Percentiles rank a stretch among this genome's conserved stretches.
Evolutionary conservation across 371 early-diverging fungal species (phyloP).

Genomic region (Mitosporidium daphniae): DNA sequence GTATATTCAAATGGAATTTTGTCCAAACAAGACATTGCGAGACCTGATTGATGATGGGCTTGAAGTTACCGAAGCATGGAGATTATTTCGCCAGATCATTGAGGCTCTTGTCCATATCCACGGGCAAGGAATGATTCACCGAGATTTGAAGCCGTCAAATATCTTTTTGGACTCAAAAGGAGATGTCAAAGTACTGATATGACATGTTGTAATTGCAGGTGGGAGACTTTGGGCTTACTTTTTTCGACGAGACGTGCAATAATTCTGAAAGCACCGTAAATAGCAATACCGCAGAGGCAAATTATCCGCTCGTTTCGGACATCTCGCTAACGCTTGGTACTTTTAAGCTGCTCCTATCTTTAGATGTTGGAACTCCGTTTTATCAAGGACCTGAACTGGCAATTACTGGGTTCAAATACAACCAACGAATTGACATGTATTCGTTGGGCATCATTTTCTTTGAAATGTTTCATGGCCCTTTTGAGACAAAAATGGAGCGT

Average conservation of each 20-base stretch:
- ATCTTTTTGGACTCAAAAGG: constrained; percentile 4
- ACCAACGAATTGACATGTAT: constrained; percentile 35
- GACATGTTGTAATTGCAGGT: too few relatives aligned
- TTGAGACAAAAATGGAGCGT: constrained; percentile 32
- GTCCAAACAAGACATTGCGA: constrained; percentile 51
- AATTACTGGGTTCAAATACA: constrained; percentile 10
- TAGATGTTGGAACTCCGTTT: constrained; percentile 53
- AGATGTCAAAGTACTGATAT: constrained; percentile 5
- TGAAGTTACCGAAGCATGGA: constrained; percentile 19
- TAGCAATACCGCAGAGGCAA: too few relatives aligned
- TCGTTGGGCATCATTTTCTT: constrained; percentile 25
- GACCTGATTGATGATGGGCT: constrained; percentile 44
- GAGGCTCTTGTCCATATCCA: constrained; percentile 16
- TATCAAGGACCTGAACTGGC: constrained; percentile 58
- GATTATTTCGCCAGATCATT: constrained; percentile 15
- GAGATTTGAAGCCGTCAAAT: constrained; percentile 16
- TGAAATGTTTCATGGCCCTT: constrained; percentile 27
- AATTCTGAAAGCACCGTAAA: too few relatives aligned
- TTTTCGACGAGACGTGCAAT: too few relatives aligned
- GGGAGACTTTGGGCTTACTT: too few relatives aligned
- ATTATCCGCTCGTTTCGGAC: too few relatives aligned
- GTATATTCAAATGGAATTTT: constrained; percentile 89
- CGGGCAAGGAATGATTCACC: constrained; percentile 21
- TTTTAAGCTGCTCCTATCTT: too few relatives aligned
- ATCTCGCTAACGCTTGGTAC: too few relatives aligned